phyloP scores from a whole-genome alignment of 306 rosid genomes.

The Cucumis sativus region DNA sequence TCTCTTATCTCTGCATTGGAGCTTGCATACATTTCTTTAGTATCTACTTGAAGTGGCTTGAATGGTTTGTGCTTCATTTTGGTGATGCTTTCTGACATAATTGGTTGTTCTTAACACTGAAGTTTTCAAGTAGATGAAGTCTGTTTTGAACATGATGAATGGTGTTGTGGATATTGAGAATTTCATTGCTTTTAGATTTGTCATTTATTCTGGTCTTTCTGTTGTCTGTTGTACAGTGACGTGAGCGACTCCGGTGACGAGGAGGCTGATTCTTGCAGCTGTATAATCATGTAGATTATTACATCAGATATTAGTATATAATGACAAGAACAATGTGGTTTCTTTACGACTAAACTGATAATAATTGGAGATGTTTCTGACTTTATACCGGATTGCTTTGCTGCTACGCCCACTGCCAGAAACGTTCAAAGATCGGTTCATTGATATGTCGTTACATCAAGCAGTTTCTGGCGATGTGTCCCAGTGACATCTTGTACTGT shows the following conservation, averaged over 20 bases:
- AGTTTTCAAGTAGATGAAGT: neutral
- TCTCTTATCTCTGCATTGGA: neutral
- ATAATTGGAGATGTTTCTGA: neutral
- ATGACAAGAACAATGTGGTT: neutral
- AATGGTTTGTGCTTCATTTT: neutral
- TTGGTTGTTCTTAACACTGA: neutral
- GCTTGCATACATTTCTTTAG: neutral
- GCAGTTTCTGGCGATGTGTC: neutral
- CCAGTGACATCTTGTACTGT: neutral
- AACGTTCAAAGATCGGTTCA: neutral
- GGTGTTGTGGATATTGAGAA: neutral
- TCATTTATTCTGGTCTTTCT: neutral
- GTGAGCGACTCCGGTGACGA: conserved; percentile 13
- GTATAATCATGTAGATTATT: conserved; percentile 14
- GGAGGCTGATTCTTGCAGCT: conserved; percentile 12
- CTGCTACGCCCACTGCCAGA: neutral
- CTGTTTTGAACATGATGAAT: neutral
- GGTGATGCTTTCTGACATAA: neutral
- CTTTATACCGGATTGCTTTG: neutral
- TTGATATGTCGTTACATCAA: neutral
- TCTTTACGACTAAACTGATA: neutral
- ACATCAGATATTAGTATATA: conserved; percentile 1
- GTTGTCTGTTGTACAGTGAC: conserved; percentile 6
- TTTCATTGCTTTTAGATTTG: neutral
- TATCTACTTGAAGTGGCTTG: neutral